Conservation (phyloP, 768 basidiomycete species). For the Lentinula lateritia region DNA sequence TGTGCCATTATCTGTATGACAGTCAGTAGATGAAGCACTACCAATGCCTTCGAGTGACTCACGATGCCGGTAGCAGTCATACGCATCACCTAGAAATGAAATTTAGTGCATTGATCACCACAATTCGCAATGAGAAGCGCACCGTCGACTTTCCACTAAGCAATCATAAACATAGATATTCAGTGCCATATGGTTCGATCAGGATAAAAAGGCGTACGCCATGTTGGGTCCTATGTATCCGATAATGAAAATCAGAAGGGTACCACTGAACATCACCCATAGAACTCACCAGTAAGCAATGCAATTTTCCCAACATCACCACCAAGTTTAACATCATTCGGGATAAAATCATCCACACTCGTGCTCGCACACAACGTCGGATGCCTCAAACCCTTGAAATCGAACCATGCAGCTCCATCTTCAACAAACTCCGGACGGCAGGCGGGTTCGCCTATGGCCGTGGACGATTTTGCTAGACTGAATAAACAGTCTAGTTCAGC, state of each 20-base stretch:
- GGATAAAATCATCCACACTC: conserved; percentile 73
- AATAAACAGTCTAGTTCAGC: conserved; percentile 97
- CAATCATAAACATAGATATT: neutral
- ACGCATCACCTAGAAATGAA: conserved; percentile 60
- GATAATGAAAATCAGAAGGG: conserved; percentile 3
- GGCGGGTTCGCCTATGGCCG: conserved; percentile 88
- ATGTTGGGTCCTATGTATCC: conserved; percentile 66
- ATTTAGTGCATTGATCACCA: neutral
- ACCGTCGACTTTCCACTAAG: conserved; percentile 74
- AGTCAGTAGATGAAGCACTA: neutral
- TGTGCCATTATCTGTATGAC: conserved; percentile 78
- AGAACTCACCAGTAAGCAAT: conserved; percentile 70
- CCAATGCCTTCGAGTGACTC: conserved; percentile 17
- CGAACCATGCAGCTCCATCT: conserved; percentile 55
- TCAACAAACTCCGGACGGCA: conserved; percentile 89
- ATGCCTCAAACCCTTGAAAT: conserved; percentile 88
- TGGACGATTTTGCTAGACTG: conserved; percentile 83
- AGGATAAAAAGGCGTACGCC: conserved; percentile 53
- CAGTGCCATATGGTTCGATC: neutral
- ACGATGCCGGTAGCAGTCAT: conserved; percentile 95
- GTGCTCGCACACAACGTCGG: conserved; percentile 73
- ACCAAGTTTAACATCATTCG: conserved; percentile 88
- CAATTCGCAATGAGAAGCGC: conserved; percentile 10
- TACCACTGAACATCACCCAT: neutral
- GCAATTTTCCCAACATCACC: conserved; percentile 70